These are phyloP conservation scores for Xylaria nigripes DNA, from an alignment of 495 filamentous ascomycete genomes.

Conservation along the genomic window DNA sequence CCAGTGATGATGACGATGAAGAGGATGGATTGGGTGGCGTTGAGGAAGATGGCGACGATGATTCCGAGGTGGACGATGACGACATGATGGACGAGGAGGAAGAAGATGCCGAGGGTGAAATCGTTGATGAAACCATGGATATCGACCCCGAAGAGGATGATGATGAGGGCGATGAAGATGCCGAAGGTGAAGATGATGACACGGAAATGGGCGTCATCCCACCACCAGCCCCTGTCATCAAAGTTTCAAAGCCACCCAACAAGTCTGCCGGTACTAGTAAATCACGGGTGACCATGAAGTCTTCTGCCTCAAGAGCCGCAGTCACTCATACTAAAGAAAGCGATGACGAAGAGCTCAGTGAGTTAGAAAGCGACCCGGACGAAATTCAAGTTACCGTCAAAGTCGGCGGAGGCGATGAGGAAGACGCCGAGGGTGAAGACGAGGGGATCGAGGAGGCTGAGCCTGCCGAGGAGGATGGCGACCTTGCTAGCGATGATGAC, in stretches of 20 bases:
- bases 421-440: conserved; percentile 51
- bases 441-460: conserved; percentile 52
- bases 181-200: conserved; percentile 43
- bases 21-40: conserved; percentile 25
- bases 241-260: conserved; percentile 32
- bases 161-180: conserved; percentile 40
- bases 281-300: conserved; percentile 17
- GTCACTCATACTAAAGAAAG: conserved; percentile 27
- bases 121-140: conserved; percentile 29
- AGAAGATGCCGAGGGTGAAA: conserved; percentile 35
- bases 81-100: conserved; percentile 34
- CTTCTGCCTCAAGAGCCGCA: conserved; percentile 18
- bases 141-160: conserved; percentile 38
- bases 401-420: conserved; percentile 37
- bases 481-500: conserved; percentile 57
- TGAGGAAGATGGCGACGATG: conserved; percentile 36
- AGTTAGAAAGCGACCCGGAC: conserved; percentile 42
- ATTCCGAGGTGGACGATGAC: conserved; percentile 35
- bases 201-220: conserved; percentile 33
- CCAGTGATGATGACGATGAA: conserved; percentile 44
- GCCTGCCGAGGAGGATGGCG: conserved; percentile 45
- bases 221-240: conserved; percentile 35
- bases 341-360: conserved; percentile 41
- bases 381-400: conserved; percentile 41
- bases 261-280: conserved; percentile 20